Evolutionary conservation across 140 eudicot genomes (phyloP).

Genomic region (Stevia rebaudiana): DNA sequence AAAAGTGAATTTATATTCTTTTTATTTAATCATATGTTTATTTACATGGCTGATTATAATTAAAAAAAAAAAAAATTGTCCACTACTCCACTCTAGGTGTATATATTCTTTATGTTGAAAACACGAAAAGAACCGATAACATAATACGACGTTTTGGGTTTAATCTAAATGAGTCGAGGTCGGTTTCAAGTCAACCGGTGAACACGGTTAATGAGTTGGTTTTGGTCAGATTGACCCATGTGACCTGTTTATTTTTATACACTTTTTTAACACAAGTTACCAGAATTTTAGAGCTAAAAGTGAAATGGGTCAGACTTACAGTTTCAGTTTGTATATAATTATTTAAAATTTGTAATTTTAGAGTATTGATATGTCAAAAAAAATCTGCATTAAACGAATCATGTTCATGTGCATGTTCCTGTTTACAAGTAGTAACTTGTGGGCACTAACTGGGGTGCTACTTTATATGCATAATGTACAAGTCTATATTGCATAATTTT

Average conservation of each 20-base stretch:
- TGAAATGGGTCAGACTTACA: not conserved
- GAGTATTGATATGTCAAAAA: not conserved
- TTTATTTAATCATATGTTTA: not conserved
- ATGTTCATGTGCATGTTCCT: too few species aligned
- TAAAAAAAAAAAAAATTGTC: slow-evolving; percentile 8
- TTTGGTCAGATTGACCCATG: not conserved
- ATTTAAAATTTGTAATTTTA: not conserved
- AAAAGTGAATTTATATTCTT: not conserved
- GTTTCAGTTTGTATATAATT: not conserved
- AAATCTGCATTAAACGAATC: too few species aligned
- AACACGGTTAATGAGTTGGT: not conserved
- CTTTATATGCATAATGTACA: not conserved
- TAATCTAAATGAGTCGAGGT: not conserved
- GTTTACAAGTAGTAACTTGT: not conserved
- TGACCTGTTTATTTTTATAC: not conserved
- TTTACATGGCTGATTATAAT: not conserved
- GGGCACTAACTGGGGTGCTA: not conserved
- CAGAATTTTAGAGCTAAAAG: not conserved
- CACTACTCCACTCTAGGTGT: not conserved
- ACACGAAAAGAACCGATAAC: not conserved
- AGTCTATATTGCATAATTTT: not conserved
- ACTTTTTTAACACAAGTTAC: too few species aligned
- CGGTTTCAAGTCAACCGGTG: not conserved
- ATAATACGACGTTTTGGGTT: not conserved
- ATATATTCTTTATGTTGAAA: not conserved